A percentile compares a stretch with the other conserved stretches of the same genome.
Evolutionary conservation across 257 asterid species (phyloP).

Genomic region (Perilla frutescens): DNA sequence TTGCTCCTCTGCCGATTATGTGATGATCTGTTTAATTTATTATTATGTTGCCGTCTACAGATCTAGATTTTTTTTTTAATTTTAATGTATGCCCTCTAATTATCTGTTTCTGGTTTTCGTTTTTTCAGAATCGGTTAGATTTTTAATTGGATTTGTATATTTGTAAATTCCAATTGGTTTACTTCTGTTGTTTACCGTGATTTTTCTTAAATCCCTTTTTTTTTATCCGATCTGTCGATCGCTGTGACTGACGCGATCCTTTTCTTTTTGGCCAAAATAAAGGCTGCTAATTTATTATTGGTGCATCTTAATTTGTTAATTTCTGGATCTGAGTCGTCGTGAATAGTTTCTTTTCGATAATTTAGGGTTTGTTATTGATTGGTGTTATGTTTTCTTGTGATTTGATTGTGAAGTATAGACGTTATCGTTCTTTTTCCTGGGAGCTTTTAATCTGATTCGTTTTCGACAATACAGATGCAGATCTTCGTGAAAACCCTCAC

Average conservation of each 20-base stretch:
- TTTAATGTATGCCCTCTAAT: not conserved
- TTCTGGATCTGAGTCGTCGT: too few relatives aligned
- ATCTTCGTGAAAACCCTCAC: conserved; percentile 65
- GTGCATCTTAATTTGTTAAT: too few relatives aligned
- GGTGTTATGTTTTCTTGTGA: too few relatives aligned
- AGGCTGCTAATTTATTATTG: not conserved
- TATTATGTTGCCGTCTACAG: not conserved
- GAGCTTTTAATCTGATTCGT: not conserved
- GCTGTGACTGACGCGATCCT: not conserved
- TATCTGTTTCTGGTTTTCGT: not conserved
- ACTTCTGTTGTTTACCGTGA: too few relatives aligned
- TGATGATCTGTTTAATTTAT: not conserved
- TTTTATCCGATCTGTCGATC: not conserved
- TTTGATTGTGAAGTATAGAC: too few relatives aligned
- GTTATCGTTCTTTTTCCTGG: too few relatives aligned
- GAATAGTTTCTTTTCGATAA: too few relatives aligned
- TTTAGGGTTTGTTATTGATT: too few relatives aligned
- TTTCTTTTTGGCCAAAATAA: too few relatives aligned
- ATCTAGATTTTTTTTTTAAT: not conserved
- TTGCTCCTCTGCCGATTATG: not conserved
- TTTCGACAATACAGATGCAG: conserved; percentile 53
- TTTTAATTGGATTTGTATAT: not conserved
- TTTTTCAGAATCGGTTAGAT: not conserved
- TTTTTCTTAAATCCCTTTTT: too few relatives aligned
- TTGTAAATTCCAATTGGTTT: too few relatives aligned